phyloP scores from a whole-genome alignment of 371 early-diverging fungal genomes.

The Catenaria anguillulae region DNA sequence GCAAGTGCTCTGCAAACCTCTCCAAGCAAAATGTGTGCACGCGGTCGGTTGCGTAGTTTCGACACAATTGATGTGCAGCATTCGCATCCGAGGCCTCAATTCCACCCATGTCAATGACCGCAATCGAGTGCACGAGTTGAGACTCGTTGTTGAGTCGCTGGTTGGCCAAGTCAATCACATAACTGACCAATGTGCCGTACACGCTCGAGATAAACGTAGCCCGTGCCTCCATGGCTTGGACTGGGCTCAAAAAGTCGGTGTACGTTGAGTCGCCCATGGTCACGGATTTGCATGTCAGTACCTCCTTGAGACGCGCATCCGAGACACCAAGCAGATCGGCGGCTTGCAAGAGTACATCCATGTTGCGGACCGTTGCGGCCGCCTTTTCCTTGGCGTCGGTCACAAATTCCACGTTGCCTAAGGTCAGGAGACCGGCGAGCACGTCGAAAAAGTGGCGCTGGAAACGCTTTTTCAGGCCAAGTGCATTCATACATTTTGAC shows the following conservation, averaged over 20 bases:
- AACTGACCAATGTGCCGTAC: constrained; percentile 56
- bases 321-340: constrained; percentile 65
- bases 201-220: constrained; percentile 55
- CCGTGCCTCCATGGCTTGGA: constrained; percentile 46
- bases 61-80: constrained; percentile 66
- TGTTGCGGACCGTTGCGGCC: constrained; percentile 41
- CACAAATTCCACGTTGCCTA: constrained; percentile 44
- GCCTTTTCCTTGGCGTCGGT: constrained; percentile 32
- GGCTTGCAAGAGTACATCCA: constrained; percentile 30
- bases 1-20: background rate
- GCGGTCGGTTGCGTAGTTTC: constrained; percentile 30
- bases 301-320: constrained; percentile 48
- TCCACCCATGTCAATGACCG: constrained; percentile 19
- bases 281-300: constrained; percentile 19
- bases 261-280: constrained; percentile 57
- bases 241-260: constrained; percentile 69
- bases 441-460: constrained; percentile 67
- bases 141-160: constrained; percentile 53
- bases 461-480: constrained; percentile 66
- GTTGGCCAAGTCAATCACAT: constrained; percentile 71
- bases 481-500: constrained; percentile 52
- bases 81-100: constrained; percentile 27
- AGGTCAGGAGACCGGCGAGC: constrained; percentile 71
- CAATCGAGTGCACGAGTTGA: constrained; percentile 43
- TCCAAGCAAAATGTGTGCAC: constrained; percentile 23